Percentiles rank a stretch among this genome's conserved stretches.
Evolutionary conservation across 2,329 filamentous ascomycete species (phyloP).

Genomic region (Epichloe aotearoae): DNA sequence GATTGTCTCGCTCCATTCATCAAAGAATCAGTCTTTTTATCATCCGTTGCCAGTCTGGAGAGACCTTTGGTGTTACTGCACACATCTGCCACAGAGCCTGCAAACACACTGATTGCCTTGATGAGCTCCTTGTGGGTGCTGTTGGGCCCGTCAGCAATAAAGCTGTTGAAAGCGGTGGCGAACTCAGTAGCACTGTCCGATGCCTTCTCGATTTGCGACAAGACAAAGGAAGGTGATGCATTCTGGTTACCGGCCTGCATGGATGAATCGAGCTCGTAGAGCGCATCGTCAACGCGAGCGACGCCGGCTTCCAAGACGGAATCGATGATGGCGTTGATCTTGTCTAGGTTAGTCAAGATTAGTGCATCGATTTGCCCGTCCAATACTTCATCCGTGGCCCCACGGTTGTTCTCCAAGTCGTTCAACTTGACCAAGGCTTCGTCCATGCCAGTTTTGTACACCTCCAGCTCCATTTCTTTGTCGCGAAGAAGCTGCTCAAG

Average conservation of each 20-base stretch:
- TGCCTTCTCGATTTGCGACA: constrained; percentile 95
- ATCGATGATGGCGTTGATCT: constrained; percentile 96
- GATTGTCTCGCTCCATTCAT: constrained; percentile 72
- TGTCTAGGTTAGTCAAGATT: constrained; percentile 72
- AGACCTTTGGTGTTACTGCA: constrained; percentile 95
- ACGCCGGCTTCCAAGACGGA: constrained; percentile 90
- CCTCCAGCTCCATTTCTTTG: constrained; percentile 95
- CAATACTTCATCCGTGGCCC: constrained; percentile 64
- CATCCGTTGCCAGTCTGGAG: constrained; percentile 81
- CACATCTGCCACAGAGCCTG: constrained; percentile 83
- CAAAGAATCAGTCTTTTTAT: constrained; percentile 83
- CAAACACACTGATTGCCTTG: constrained; percentile 79
- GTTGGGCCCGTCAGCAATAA: constrained; percentile 91
- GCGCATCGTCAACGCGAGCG: constrained; percentile 83
- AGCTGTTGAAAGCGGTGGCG: constrained; percentile 95
- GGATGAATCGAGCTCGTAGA: constrained; percentile 92
- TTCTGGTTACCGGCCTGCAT: constrained; percentile 99
- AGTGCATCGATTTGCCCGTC: constrained; percentile 87
- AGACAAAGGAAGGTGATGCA: constrained; percentile 82
- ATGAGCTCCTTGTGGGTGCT: constrained; percentile 84
- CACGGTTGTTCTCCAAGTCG: constrained; percentile 65
- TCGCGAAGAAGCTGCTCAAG: constrained; percentile 76
- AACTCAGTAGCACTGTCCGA: constrained; percentile 93
- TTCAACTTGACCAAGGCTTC: constrained; percentile 87
- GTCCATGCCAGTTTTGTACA: constrained; percentile 97